These are phyloP conservation scores for Clonostachys byssicola DNA, from an alignment of 2,329 filamentous ascomycete species.

Conservation along the genomic window DNA sequence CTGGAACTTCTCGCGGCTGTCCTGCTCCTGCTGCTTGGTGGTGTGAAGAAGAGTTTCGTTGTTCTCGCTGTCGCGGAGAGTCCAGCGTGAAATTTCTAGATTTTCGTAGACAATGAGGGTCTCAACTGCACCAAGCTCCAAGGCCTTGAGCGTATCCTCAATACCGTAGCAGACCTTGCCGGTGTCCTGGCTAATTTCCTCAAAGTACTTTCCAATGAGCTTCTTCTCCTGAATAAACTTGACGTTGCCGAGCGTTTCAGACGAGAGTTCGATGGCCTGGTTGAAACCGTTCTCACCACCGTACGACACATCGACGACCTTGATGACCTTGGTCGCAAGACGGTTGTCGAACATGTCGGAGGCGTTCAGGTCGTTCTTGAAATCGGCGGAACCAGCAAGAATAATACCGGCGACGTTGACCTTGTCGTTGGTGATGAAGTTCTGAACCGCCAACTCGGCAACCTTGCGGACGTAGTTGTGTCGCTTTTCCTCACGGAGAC, in stretches of 20 bases:
- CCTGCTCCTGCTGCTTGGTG: slow-evolving; percentile 71
- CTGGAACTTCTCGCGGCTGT: slow-evolving; percentile 79
- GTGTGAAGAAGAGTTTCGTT: slow-evolving; percentile 76
- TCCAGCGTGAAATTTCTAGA: slow-evolving; percentile 88
- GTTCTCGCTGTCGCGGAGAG: slow-evolving; percentile 75
- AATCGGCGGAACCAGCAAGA: slow-evolving; percentile 94
- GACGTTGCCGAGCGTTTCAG: slow-evolving; percentile 96
- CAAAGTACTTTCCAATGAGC: slow-evolving; percentile 97
- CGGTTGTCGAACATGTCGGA: slow-evolving; percentile 96
- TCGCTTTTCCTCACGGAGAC: slow-evolving; percentile 98
- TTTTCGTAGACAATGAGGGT: slow-evolving; percentile 97
- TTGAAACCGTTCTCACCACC: slow-evolving; percentile 99
- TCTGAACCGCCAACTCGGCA: slow-evolving; percentile 94
- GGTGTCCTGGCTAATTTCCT: slow-evolving; percentile 97
- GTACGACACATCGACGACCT: slow-evolving; percentile 98
- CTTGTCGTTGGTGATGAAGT: slow-evolving; percentile 98
- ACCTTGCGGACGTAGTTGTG: slow-evolving; percentile 99
- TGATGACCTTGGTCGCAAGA: slow-evolving; percentile 93
- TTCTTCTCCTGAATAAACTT: slow-evolving; percentile 99
- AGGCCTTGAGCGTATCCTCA: slow-evolving; percentile 93
- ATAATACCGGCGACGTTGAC: slow-evolving; percentile 96
- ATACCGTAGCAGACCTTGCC: slow-evolving; percentile 97
- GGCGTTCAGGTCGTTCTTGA: slow-evolving; percentile 98
- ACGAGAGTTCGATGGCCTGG: slow-evolving; percentile 93
- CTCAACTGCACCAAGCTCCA: slow-evolving; percentile 94